These are phyloP conservation scores for Sarocladium oryzae DNA, from an alignment of 2,329 filamentous ascomycete species.

Conservation along the genomic window DNA sequence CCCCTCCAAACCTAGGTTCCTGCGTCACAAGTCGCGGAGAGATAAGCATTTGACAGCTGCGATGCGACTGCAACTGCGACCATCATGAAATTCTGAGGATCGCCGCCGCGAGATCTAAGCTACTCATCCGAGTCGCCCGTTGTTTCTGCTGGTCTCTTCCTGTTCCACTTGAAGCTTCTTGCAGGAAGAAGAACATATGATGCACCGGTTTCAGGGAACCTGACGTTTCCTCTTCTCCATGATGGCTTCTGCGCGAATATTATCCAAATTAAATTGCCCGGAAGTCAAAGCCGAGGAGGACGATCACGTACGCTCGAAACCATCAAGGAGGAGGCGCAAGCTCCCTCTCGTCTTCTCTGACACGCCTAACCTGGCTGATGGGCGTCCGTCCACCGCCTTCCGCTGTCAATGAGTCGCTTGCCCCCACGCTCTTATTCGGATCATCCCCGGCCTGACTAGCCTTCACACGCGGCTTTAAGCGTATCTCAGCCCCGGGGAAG, in stretches of 20 bases:
- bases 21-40: neutral
- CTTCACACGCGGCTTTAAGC: neutral
- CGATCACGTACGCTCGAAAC: neutral
- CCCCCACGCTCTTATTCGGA: slow-evolving; percentile 7
- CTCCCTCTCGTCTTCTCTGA: neutral
- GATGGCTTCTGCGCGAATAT: neutral
- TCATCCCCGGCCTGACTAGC: neutral
- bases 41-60: slow-evolving; percentile 6
- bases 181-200: too few species aligned
- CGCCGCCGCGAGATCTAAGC: too few species aligned
- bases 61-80: neutral
- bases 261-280: slow-evolving; percentile 8
- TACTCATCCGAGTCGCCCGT: too few species aligned
- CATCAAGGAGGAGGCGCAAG: neutral
- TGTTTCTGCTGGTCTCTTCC: too few species aligned
- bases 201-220: too few species aligned
- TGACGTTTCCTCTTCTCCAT: neutral
- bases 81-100: neutral
- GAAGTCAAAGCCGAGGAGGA: neutral
- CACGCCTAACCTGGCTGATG: neutral
- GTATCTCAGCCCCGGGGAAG: neutral
- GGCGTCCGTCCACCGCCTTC: neutral
- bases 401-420: neutral
- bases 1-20: neutral
- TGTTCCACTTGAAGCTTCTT: too few species aligned